Evolutionary conservation across 2,329 filamentous ascomycete species (phyloP), one percentile per base, ranked within the genome.

Genomic region (Orbilia javanica): DNA sequence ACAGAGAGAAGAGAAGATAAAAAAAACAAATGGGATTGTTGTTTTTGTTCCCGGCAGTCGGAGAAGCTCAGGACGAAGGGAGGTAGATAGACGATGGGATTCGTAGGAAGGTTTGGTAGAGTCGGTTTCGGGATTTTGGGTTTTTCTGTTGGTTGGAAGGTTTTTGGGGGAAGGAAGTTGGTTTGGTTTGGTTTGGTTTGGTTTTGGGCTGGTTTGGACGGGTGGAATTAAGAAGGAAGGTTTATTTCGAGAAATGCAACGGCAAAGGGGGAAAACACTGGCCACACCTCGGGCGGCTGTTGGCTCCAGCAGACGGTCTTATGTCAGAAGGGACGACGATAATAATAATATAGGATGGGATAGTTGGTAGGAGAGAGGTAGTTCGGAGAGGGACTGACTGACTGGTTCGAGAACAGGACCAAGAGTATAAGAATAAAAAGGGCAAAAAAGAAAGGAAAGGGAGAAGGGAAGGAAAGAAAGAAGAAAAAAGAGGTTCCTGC

Each of bases 191-290:
- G 5, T 36, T 29, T 29, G 50, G 50, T n/a, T 57, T n/a, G 52
- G 44, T 48, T 34, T 34, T 55, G 50, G 52, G 15, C n/a, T 25
- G 53, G 34, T 20, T 22, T 57, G 53, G 53, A 15, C 25, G 53
- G 31, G 4, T 39, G 29, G 55, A 29, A n/a, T n/a, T n/a, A n/a
- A n/a, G n/a, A n/a, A n/a, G n/a, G n/a, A 10, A 10, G 50, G 15
- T 36, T 18, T 63, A 20, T 53, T 62, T 22, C 42, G 50, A 53
- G 31, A 20, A 44, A 44, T 44, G 42, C 42, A 44, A 18, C 42
- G 22, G 46, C 44, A 67, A 67, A 48, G 36, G 66, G 42, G 55
- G 34, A 62, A 44, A 25, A n/a, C n/a, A n/a, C 55, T 39, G 34
- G n/a, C n/a, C n/a, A n/a, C n/a, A n/a, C n/a, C n/a, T n/a, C n/a